These are phyloP conservation scores for Lachnellula cervina DNA, from an alignment of 2,329 filamentous ascomycete genomes.

Conservation along the genomic window DNA sequence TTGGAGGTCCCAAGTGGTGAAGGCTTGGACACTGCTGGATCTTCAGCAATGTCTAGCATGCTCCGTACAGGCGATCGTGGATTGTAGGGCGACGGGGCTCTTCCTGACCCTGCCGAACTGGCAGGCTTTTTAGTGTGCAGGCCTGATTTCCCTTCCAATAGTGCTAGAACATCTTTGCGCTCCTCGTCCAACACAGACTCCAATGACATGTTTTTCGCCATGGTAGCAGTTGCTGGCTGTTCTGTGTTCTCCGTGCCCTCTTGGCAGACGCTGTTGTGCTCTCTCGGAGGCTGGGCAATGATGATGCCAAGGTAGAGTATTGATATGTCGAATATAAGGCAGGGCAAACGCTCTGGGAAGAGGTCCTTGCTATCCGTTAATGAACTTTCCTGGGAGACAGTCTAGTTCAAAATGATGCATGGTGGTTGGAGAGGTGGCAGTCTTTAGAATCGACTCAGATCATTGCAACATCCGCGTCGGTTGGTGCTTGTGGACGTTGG, in stretches of 20 bases:
- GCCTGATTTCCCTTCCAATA: conserved; percentile 47
- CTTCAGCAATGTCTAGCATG: conserved; percentile 39
- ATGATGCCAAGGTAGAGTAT: conserved; percentile 11
- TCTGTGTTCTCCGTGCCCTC: conserved; percentile 9
- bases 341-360: conserved; percentile 10
- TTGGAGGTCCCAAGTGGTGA: conserved; percentile 27
- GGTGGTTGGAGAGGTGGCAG: conserved; percentile 23
- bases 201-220: conserved; percentile 59
- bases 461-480: conserved; percentile 26
- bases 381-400: conserved; percentile 30
- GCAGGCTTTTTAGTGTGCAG: conserved; percentile 24
- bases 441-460: conserved; percentile 20
- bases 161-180: conserved; percentile 64
- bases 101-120: conserved; percentile 32
- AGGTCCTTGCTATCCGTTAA: conserved; percentile 27
- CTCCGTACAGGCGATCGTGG: conserved; percentile 65
- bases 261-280: conserved; percentile 9
- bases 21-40: conserved; percentile 19
- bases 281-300: conserved; percentile 3
- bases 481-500: conserved; percentile 19
- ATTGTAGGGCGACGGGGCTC: conserved; percentile 50
- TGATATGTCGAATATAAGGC: conserved; percentile 11
- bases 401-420: conserved; percentile 30
- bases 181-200: conserved; percentile 75
- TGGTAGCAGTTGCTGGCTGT: conserved; percentile 13